These are phyloP conservation scores for Arthrobotrys sinensis DNA, from an alignment of 2,329 filamentous ascomycete species.

Conservation along the genomic window DNA sequence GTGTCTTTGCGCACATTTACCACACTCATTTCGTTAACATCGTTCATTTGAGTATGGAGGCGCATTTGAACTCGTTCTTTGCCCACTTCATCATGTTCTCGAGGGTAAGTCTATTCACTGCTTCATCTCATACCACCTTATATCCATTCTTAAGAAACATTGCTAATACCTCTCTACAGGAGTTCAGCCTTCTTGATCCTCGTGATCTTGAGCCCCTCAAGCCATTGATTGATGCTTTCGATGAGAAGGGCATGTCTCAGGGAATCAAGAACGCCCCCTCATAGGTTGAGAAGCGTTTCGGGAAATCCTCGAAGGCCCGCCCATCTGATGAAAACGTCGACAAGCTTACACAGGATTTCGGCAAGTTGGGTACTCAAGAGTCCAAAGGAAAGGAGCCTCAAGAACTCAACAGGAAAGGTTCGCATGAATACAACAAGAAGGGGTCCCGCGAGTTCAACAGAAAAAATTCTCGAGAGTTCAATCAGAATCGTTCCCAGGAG, in stretches of 20 bases:
- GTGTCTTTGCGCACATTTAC: constrained; percentile 97
- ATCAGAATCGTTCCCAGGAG: no score
- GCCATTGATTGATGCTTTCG: constrained; percentile 65
- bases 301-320: background rate
- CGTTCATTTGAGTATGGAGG: constrained; percentile 84
- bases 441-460: no score
- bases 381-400: no score
- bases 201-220: constrained; percentile 65
- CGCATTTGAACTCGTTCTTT: constrained; percentile 89
- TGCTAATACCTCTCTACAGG: constrained; percentile 59
- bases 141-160: background rate
- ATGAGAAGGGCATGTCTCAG: constrained; percentile 64
- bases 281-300: constrained; percentile 14
- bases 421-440: no score
- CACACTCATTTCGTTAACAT: constrained; percentile 95
- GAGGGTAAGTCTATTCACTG: constrained; percentile 62
- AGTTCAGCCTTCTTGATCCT: constrained; percentile 64
- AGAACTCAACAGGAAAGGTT: no score
- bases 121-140: background rate
- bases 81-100: constrained; percentile 79
- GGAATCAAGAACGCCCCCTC: constrained; percentile 38
- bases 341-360: no score
- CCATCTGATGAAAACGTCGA: background rate
- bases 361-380: no score
- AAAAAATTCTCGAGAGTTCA: no score